These are phyloP conservation scores for Apophysomyces trapeziformis DNA, from an alignment of 371 early-diverging fungal species.

Conservation along the genomic window DNA sequence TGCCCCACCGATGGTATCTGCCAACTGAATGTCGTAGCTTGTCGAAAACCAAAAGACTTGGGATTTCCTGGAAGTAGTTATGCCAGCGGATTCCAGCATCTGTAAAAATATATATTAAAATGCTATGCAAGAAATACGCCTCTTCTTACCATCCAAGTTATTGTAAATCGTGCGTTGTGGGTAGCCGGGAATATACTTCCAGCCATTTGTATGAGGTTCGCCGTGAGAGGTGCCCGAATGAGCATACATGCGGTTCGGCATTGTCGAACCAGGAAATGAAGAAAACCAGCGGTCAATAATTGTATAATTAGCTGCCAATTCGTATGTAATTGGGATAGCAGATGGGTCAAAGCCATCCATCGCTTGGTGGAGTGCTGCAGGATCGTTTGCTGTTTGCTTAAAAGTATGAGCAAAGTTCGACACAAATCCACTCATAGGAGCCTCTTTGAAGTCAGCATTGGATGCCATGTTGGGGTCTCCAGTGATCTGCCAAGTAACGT, in stretches of 20 bases:
- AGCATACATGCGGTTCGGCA: constrained; percentile 40
- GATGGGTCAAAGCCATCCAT: constrained; percentile 34
- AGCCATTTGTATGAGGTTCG: constrained; percentile 17
- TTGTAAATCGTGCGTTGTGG: constrained; percentile 38
- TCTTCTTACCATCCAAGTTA: constrained; percentile 23
- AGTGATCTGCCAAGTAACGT: constrained; percentile 27
- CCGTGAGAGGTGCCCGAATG: constrained; percentile 33
- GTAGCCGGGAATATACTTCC: constrained; percentile 29
- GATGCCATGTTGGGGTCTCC: constrained; percentile 23
- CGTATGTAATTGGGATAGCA: constrained; percentile 31
- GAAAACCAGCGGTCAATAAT: constrained; percentile 35
- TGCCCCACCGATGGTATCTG: constrained; percentile 22
- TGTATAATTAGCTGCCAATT: constrained; percentile 34
- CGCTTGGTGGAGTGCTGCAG: constrained; percentile 24
- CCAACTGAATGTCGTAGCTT: constrained; percentile 23
- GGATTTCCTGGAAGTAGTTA: constrained; percentile 28
- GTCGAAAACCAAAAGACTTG: constrained; percentile 26
- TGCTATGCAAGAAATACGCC: not conserved
- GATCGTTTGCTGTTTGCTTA: constrained; percentile 19
- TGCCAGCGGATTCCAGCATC: constrained; percentile 24
- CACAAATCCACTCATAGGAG: constrained; percentile 37
- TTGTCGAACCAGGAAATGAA: constrained; percentile 38
- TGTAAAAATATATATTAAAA: not conserved
- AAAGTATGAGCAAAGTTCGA: constrained; percentile 20
- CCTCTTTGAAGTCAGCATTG: constrained; percentile 9